Base-by-base conservation (phyloP, 164 flowering plant genomes). In the Annona cherimola region DNA sequence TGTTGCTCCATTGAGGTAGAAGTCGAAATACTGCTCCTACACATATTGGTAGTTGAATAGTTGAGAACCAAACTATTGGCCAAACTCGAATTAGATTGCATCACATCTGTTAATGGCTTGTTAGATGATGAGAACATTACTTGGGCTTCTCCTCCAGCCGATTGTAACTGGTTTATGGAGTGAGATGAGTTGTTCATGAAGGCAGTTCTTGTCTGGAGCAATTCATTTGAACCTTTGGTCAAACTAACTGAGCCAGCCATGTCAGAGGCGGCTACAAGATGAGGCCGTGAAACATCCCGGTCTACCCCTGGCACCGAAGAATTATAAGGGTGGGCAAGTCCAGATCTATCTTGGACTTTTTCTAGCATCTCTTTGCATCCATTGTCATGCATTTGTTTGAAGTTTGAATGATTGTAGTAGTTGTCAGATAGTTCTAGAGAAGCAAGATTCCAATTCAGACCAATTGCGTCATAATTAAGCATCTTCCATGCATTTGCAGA, bases 1-100 rank as follows among this genome's bases (percentile, higher is more conserved):
- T 64, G 73, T 46, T 69, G 80, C 72, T 82, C 85, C 11, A 78
- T 59, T 45, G 85, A 77, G 67, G 82, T 72, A 73, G 78, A 61
- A 59, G 74, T 50, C 0, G 87, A 84, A 79, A 61, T 73, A 42
- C 67, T 82, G 69, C 70, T 65, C 54, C 80, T 73, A 83, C 78
- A 74, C 45, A 81, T 59, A 68, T 82, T 79, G 60, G 50, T 75
- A 71, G 78, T 76, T 7, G 84, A 74, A 62, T 74, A 42, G 67
- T 65, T 67, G 40, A 74, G 50, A 61, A 35, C 68, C 19, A 70
- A 64, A 42, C 63, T 68, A 20, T 74, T 60, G 26, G 61, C 39
- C 63, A 73, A 68, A 45, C 57, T 63, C 45, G 78, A 70, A 61
- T 68, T 63, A 60, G 78, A 35, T 26, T 77, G 80, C 50, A 50